Evolutionary conservation across 1,139 yeast genomes (phyloP).

Genomic region (Zygosaccharomyces pseudobailii): DNA sequence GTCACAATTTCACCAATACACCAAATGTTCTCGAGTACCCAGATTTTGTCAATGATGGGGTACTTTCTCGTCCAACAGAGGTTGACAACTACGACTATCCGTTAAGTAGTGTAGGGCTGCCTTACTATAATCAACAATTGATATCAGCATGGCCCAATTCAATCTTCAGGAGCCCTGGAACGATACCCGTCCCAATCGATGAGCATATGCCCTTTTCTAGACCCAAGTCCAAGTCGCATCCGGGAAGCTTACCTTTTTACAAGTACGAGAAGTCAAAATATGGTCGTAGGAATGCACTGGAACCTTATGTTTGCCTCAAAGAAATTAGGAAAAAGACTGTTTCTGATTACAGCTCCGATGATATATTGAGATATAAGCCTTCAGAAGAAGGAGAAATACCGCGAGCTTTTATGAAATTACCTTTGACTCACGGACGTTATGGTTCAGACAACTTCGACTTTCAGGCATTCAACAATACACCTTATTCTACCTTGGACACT

Average conservation of each 20-base stretch:
- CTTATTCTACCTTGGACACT: slow-evolving; percentile 81
- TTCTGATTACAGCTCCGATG: slow-evolving; percentile 16
- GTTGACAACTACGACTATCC: slow-evolving; percentile 49
- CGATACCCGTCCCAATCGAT: slow-evolving; percentile 41
- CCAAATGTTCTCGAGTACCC: slow-evolving; percentile 37
- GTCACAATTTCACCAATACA: slow-evolving; percentile 36
- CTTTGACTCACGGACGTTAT: slow-evolving; percentile 79
- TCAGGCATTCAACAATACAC: slow-evolving; percentile 70
- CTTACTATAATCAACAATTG: slow-evolving; percentile 73
- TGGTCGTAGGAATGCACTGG: slow-evolving; percentile 48
- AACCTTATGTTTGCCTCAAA: slow-evolving; percentile 56
- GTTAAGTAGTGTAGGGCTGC: slow-evolving; percentile 73
- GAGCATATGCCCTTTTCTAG: slow-evolving; percentile 11
- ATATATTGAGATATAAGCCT: slow-evolving; percentile 26
- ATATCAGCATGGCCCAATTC: slow-evolving; percentile 75
- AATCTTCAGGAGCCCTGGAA: slow-evolving; percentile 51
- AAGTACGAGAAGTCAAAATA: slow-evolving; percentile 52
- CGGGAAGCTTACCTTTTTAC: slow-evolving; percentile 17
- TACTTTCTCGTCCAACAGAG: slow-evolving; percentile 36
- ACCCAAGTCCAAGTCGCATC: background rate
- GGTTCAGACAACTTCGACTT: slow-evolving; percentile 96
- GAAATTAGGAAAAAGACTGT: slow-evolving; percentile 44
- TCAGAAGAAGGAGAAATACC: slow-evolving; percentile 45
- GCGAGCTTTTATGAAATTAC: slow-evolving; percentile 67
- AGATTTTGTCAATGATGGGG: slow-evolving; percentile 34